Base-by-base conservation (phyloP, 2,329 filamentous ascomycete genomes). In the Gnomoniopsis sp. region DNA sequence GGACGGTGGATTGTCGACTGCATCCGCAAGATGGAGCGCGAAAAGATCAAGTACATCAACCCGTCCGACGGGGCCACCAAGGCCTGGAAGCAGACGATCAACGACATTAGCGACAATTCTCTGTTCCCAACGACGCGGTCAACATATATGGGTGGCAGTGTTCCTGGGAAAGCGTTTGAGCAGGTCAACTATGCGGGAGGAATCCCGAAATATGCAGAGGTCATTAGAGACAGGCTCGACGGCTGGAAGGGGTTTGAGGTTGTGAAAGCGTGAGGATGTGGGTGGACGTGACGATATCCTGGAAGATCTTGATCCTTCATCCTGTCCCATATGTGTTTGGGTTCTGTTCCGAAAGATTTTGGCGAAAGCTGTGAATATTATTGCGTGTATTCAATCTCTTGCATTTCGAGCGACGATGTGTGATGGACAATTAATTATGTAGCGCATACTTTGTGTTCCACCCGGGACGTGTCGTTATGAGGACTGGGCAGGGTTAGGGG, bases 71-170 rank as follows among this genome's bases (percentile, higher is more conserved):
- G 80, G 47, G 76, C 77, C 0, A 72, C 77, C 7, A 65, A 74
- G 2, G 64, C 70, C 4, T 86, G 81, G 80, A 82, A 79, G 65
- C 66, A 79, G 52, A 66, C 71, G 11, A 73, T 85, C n/a, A 62
- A 77, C 21, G 72, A 77, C 2, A 55, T 81, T 1, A 78, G 74
- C 47, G 69, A 82, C 63, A 65, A 46, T 10, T 74, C 73, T 6
- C 69, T 86, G 2, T 76, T 86, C 58, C 79, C 80, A 0, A 77
- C 71, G 0, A 76, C 75, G 0, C 72, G 69, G 26, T 79, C 74
- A 3, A 84, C 79, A n/a, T 86, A 83, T 61, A 82, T 84, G 77
- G 83, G 83, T 2, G 78, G 75, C 0, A 82, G 74, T 47, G 74
- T 84, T 2, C 81, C 82, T 0, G 80, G 77, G 0, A 84, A 85